Evolutionary conservation across 805 yeast species (phyloP), one percentile per base, ranked within the genome.

Genomic region (Saccharomycopsis babjevae): DNA sequence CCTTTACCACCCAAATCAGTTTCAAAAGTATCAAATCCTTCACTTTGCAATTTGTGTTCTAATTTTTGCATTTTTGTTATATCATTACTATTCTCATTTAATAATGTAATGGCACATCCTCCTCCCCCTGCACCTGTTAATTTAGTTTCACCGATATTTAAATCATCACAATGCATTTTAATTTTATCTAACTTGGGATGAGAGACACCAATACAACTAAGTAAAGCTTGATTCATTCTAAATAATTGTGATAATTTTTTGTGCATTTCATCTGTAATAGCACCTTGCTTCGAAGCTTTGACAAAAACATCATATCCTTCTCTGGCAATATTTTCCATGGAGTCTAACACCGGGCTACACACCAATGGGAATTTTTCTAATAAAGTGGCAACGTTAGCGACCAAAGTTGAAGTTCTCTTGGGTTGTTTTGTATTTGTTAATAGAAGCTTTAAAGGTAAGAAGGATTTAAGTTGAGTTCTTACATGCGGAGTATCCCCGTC

Each of bases 71-170:
- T 68, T 20, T 71, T 76, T 0, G 67, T 66, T 1, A 71, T 73
- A 1, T 74, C 76, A 46, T 46, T 46, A 46, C 52, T 46, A 46
- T 46, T 46, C 50, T 80, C 83, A 18, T 67, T 66, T 16, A 92
- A 76, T 43, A 94, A 73, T 0, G 98, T 94, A 60, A 94, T 86
- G 11, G 98, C 96, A 76, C 99, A 94, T 1, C 99, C 99, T 57
- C 99, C 99, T 22, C 99, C 99, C 40, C 99, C 99, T 0, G 99
- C 99, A 50, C 99, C 99, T 0, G 99, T 94, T 59, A 94, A 79
- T 71, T 94, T 94, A 0, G 99, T 93, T 61, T 87, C 84, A 7
- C 99, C 99, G 18, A 94, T 72, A 3, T 76, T 70, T 61, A 82
- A 67, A 57, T 77, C 79, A 68, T 88, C 92, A 28, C 89, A 80